Evolutionary conservation across 1,284 basidiomycete species (phyloP).

Genomic region (Melampsora americana): DNA sequence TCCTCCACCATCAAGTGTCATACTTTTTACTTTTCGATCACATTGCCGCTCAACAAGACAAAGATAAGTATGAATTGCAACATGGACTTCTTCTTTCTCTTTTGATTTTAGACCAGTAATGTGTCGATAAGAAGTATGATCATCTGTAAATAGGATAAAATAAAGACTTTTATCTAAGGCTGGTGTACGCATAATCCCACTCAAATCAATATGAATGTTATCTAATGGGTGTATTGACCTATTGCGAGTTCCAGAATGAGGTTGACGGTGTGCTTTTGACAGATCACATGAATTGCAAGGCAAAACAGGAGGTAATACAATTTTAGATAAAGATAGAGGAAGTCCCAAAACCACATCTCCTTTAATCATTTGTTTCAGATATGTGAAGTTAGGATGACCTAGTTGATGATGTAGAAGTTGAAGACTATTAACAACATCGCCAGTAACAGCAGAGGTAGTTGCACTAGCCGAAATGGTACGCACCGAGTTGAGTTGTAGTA

Average conservation of each 20-base stretch:
- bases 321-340: background rate
- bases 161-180: background rate
- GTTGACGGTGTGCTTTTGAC: background rate
- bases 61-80: too few relatives aligned
- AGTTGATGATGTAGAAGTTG: too few relatives aligned
- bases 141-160: background rate
- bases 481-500: too few relatives aligned
- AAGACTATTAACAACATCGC: too few relatives aligned
- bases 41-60: too few relatives aligned
- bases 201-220: background rate
- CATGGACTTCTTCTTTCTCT: background rate
- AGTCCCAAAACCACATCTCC: background rate
- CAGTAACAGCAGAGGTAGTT: too few relatives aligned
- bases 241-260: background rate
- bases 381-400: background rate
- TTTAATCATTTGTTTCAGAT: background rate
- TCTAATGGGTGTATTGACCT: background rate
- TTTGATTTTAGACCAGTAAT: background rate
- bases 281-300: background rate
- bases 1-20: too few relatives aligned
- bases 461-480: too few relatives aligned
- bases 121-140: background rate
- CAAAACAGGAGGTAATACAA: background rate
- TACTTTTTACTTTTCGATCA: too few relatives aligned
- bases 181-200: too few relatives aligned